A percentile compares a stretch with the other conserved stretches of the same genome.
These are phyloP conservation scores for Lotus japonicus DNA, from an alignment of 306 rosid genomes.

Conservation along the genomic window DNA sequence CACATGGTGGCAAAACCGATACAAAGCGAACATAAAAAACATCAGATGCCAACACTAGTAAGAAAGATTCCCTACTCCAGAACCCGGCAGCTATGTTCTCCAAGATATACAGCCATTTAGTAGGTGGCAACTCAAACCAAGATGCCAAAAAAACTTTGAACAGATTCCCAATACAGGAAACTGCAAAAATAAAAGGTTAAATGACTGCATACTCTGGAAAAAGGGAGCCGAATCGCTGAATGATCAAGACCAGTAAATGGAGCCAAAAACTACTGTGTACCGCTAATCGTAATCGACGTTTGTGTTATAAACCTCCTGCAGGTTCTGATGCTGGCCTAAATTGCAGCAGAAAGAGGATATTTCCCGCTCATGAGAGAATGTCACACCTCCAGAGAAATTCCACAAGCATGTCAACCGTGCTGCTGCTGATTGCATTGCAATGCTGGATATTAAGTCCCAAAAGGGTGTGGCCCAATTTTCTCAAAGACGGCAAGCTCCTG, in stretches of 20 bases:
- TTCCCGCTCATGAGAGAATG: slow-evolving; percentile 58
- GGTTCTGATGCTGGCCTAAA: slow-evolving; percentile 12
- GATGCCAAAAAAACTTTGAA: slow-evolving; percentile 46
- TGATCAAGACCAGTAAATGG: slow-evolving; percentile 64
- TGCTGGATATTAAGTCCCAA: slow-evolving; percentile 80
- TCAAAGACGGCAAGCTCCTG: slow-evolving; percentile 57
- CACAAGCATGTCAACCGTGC: slow-evolving; percentile 53
- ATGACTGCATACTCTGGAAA: slow-evolving; percentile 55
- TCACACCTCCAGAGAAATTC: slow-evolving; percentile 88
- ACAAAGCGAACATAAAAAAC: slow-evolving; percentile 38
- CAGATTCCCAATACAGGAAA: slow-evolving; percentile 51
- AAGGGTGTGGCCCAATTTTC: slow-evolving; percentile 63
- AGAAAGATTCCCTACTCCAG: slow-evolving; percentile 44
- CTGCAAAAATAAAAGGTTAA: slow-evolving; percentile 51
- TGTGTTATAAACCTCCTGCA: slow-evolving; percentile 39
- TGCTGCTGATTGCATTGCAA: slow-evolving; percentile 75
- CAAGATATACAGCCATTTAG: slow-evolving; percentile 49
- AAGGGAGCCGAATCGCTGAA: slow-evolving; percentile 47
- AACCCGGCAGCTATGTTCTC: slow-evolving; percentile 42
- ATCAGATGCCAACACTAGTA: slow-evolving; percentile 40
- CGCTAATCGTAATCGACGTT: slow-evolving; percentile 38
- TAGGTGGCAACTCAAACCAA: slow-evolving; percentile 28
- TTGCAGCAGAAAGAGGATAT: neutral
- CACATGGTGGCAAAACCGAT: slow-evolving; percentile 36
- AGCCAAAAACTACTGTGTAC: slow-evolving; percentile 54